Conservation (phyloP, 2,329 filamentous ascomycete species). For the Scedosporium boydii region DNA sequence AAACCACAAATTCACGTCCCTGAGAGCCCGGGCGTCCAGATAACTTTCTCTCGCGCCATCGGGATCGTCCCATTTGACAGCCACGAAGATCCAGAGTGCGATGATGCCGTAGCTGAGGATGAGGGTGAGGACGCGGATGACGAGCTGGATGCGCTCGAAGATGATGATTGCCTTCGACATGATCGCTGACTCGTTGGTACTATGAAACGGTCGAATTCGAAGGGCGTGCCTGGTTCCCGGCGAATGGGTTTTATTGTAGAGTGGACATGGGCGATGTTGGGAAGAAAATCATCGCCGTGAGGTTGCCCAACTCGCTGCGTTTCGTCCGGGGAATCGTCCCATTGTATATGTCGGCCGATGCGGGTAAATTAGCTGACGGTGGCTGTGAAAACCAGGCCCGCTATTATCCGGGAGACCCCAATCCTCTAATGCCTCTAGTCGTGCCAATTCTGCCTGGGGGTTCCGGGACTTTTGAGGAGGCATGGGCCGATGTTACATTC, state of each 20-base stretch:
- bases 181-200: not conserved
- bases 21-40: not conserved
- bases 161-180: not conserved
- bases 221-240: not conserved
- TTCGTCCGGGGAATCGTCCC: not conserved
- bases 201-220: not conserved
- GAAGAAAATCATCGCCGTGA: not conserved
- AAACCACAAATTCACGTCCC: not conserved
- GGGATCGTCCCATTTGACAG: not conserved
- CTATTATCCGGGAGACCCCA: not conserved
- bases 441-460: not conserved
- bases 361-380: not conserved
- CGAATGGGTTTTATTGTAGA: not conserved
- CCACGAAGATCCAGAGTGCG: not conserved
- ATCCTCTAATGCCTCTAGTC: not conserved
- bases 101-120: not conserved
- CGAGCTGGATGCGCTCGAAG: not conserved
- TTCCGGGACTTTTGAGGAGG: not conserved
- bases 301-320: not conserved
- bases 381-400: not conserved
- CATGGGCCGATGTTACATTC: slow-evolving; percentile 1
- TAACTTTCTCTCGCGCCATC: not conserved
- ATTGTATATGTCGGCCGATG: not conserved
- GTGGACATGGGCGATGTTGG: not conserved
- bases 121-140: not conserved